phyloP scores from a whole-genome alignment of 768 basidiomycete genomes.

The Gloeostereum incarnatum region DNA sequence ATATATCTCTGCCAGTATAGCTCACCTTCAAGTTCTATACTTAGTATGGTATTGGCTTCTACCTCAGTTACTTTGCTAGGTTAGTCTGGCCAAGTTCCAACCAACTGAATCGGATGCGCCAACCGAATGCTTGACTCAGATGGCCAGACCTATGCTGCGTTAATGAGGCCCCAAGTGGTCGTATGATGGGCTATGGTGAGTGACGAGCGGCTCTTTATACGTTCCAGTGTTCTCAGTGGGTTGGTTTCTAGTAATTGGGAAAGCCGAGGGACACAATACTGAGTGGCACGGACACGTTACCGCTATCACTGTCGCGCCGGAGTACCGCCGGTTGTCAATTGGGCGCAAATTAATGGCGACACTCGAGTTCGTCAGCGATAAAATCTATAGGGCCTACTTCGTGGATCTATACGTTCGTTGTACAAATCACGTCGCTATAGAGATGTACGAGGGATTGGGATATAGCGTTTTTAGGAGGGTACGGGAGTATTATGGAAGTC shows the following conservation, averaged over 20 bases:
- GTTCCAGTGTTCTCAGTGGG: background rate
- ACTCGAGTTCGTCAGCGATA: slow-evolving; percentile 81
- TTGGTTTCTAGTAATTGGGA: slow-evolving; percentile 68
- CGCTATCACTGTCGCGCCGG: slow-evolving; percentile 88
- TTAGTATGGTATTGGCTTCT: slow-evolving; percentile 84
- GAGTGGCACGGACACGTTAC: slow-evolving; percentile 97
- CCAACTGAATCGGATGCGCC: too few species aligned
- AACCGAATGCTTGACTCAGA: too few species aligned
- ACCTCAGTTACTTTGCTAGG: slow-evolving; percentile 79
- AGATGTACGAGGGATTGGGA: slow-evolving; percentile 87
- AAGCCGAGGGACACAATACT: slow-evolving; percentile 66
- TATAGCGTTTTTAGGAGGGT: slow-evolving; percentile 92
- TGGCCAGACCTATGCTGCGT: slow-evolving; percentile 91
- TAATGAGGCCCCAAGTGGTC: slow-evolving; percentile 70
- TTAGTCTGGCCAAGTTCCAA: too few species aligned
- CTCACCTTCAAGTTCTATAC: background rate
- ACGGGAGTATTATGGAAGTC: slow-evolving; percentile 76
- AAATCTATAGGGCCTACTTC: slow-evolving; percentile 75
- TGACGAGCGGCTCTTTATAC: slow-evolving; percentile 3
- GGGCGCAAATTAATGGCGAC: slow-evolving; percentile 81
- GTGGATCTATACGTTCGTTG: slow-evolving; percentile 96
- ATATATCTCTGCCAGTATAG: too few species aligned
- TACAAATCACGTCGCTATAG: slow-evolving; percentile 74
- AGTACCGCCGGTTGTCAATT: slow-evolving; percentile 81
- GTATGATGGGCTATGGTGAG: slow-evolving; percentile 92